Conservation (phyloP, 768 basidiomycete genomes). For the Serendipita vermifera region DNA sequence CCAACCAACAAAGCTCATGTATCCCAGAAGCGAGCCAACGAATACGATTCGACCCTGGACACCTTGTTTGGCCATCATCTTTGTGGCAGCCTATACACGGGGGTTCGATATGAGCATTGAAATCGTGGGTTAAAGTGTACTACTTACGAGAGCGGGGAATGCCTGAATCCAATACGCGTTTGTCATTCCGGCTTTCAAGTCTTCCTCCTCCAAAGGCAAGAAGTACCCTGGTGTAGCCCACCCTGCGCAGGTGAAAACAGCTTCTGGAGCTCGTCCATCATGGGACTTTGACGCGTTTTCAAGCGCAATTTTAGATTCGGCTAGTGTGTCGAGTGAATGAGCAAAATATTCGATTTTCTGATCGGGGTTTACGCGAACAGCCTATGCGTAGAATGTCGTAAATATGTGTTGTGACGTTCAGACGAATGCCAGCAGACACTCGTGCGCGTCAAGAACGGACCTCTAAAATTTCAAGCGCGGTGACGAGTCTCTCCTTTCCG, state of each 20-base stretch:
- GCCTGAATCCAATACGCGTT: constrained; percentile 45
- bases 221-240: constrained; percentile 57
- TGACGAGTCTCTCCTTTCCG: constrained; percentile 47
- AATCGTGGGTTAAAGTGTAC: not conserved
- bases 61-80: constrained; percentile 46
- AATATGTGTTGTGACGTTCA: too few relatives aligned
- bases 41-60: constrained; percentile 60
- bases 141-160: constrained; percentile 39
- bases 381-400: constrained; percentile 25
- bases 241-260: constrained; percentile 72
- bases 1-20: constrained; percentile 67
- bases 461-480: constrained; percentile 50
- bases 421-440: too few relatives aligned
- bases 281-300: constrained; percentile 43
- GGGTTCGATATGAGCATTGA: not conserved
- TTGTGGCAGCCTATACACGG: constrained; percentile 44
- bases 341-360: constrained; percentile 59
- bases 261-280: constrained; percentile 53
- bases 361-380: constrained; percentile 35
- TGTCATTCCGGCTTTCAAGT: constrained; percentile 45
- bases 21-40: constrained; percentile 59
- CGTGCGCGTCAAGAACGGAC: constrained; percentile 27
- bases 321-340: constrained; percentile 42
- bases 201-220: constrained; percentile 50
- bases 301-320: constrained; percentile 47